Percentiles rank a stretch among this genome's conserved stretches.
Evolutionary conservation across 768 basidiomycete species (phyloP).

Genomic region (Cystofilobasidium ferigula): DNA sequence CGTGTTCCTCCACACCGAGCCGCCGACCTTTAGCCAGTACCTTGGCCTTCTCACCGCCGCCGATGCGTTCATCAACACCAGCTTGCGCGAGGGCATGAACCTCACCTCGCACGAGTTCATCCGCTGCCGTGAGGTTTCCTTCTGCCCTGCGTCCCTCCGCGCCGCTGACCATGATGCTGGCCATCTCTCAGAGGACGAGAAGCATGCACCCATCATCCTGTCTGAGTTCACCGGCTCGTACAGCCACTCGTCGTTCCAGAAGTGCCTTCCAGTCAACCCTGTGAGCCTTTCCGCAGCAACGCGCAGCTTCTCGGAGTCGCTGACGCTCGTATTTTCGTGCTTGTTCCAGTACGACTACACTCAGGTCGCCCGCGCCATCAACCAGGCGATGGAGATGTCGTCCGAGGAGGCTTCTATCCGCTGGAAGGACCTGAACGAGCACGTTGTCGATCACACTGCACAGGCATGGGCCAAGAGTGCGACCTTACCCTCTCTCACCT

Average conservation of each 20-base stretch:
- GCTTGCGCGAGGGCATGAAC: conserved; percentile 76
- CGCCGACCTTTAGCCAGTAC: conserved; percentile 75
- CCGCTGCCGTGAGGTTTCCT: conserved; percentile 55
- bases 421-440: conserved; percentile 74
- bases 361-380: conserved; percentile 21
- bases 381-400: conserved; percentile 60
- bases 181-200: conserved; percentile 11
- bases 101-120: conserved; percentile 43
- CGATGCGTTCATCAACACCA: conserved; percentile 74
- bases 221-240: conserved; percentile 75
- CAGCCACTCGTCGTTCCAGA: conserved; percentile 73
- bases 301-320: background rate
- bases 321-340: background rate
- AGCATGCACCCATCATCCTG: conserved; percentile 23
- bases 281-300: too few relatives aligned
- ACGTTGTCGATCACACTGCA: conserved; percentile 75
- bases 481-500: background rate
- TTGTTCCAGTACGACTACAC: conserved; percentile 20
- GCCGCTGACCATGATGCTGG: background rate
- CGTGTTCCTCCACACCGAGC: conserved; percentile 73
- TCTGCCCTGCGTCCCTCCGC: background rate
- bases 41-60: conserved; percentile 68
- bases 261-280: conserved; percentile 75
- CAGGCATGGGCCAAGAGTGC: conserved; percentile 52
- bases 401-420: conserved; percentile 60